phyloP scores from a whole-genome alignment of 371 early-diverging fungal genomes.

The Dinochytrium kinnereticum region DNA sequence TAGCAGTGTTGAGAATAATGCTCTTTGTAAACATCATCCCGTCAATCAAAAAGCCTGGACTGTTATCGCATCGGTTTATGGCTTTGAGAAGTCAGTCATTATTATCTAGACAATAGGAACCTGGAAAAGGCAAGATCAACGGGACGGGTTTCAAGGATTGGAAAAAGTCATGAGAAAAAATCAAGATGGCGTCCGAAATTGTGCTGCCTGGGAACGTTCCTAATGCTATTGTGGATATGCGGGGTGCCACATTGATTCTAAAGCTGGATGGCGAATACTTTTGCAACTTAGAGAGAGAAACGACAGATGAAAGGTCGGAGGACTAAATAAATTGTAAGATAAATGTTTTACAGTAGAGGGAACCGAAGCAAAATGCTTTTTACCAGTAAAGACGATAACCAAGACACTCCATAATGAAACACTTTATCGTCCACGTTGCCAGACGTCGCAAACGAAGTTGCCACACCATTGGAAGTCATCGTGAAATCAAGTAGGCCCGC shows the following conservation, averaged over 20 bases:
- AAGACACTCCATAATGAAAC: not conserved
- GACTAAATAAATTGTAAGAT: no score
- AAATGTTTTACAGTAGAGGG: no score
- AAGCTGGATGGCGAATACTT: not conserved
- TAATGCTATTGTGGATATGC: not conserved
- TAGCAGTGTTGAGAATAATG: not conserved
- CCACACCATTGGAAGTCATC: not conserved
- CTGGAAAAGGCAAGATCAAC: not conserved
- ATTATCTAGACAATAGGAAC: not conserved
- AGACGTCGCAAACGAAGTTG: not conserved
- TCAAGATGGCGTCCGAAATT: not conserved
- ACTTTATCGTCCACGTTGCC: not conserved
- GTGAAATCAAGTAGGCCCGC: not conserved
- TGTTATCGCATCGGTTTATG: not conserved
- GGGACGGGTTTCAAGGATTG: not conserved
- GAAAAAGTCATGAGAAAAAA: constrained; percentile 8
- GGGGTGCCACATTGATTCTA: not conserved
- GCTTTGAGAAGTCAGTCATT: not conserved
- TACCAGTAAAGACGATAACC: constrained; percentile 13
- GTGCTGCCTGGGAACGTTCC: constrained; percentile 1
- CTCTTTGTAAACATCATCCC: not conserved
- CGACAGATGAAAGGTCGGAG: no score
- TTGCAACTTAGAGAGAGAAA: no score
- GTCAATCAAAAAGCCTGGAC: not conserved
- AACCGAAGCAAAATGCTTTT: no score